Percentiles rank a stretch among this genome's conserved stretches.
These are phyloP conservation scores for Annulohypoxylon moriforme DNA, from an alignment of 495 filamentous ascomycete species.

Conservation along the genomic window DNA sequence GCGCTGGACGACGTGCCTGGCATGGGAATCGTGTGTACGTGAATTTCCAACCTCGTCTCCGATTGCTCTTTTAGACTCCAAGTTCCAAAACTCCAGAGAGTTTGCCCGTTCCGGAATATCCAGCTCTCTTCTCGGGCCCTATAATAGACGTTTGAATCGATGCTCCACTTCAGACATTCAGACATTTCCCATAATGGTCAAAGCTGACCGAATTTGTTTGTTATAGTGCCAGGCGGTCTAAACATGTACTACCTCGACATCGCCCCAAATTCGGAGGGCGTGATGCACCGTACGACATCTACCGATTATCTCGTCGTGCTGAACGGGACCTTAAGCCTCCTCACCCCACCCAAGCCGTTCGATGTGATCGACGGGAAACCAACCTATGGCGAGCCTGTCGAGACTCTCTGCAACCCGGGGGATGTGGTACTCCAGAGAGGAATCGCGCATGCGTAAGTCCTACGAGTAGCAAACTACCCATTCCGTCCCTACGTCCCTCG, in stretches of 20 bases:
- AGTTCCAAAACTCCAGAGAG: background rate
- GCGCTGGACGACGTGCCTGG: conserved; percentile 35
- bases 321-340: conserved; percentile 37
- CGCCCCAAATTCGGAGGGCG: conserved; percentile 40
- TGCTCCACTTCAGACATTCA: conserved; percentile 9
- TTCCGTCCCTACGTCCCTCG: background rate
- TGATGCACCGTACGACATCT: conserved; percentile 47
- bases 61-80: conserved; percentile 2
- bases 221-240: conserved; percentile 41
- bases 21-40: conserved; percentile 40
- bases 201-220: conserved; percentile 28
- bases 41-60: background rate
- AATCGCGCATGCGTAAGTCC: conserved; percentile 49
- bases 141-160: background rate
- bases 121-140: background rate
- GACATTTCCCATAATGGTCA: conserved; percentile 20
- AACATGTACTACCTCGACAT: conserved; percentile 47
- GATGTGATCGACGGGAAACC: conserved; percentile 28
- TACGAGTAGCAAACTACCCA: background rate
- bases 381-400: conserved; percentile 39
- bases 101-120: conserved; percentile 1
- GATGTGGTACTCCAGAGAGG: conserved; percentile 46
- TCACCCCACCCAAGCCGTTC: conserved; percentile 38
- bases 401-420: conserved; percentile 39
- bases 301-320: conserved; percentile 45